Evolutionary conservation across 2,329 filamentous ascomycete genomes (phyloP).

Genomic region (Emergomyces pasteurianus): DNA sequence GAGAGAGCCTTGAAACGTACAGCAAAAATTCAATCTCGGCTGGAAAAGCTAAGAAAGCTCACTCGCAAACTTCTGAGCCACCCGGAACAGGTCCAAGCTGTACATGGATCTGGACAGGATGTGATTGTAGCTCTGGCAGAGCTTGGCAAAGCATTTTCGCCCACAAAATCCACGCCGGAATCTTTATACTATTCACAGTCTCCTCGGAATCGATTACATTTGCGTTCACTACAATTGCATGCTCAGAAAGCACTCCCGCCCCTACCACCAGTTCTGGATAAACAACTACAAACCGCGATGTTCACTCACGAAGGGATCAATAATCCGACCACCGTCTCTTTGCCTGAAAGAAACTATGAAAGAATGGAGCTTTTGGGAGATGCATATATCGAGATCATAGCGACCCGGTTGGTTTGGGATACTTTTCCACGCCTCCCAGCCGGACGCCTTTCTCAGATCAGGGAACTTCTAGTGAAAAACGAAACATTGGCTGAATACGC

Average conservation of each 20-base stretch:
- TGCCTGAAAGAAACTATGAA: conserved; percentile 53
- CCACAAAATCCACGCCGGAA: not conserved
- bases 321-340: conserved; percentile 8
- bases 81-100: conserved; percentile 8
- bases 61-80: conserved; percentile 14
- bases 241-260: conserved; percentile 10
- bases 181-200: not conserved
- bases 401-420: conserved; percentile 61
- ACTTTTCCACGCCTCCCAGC: conserved; percentile 55
- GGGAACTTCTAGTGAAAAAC: conserved; percentile 73
- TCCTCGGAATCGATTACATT: not conserved
- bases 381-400: conserved; percentile 67
- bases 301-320: conserved; percentile 53
- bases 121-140: conserved; percentile 12
- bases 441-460: conserved; percentile 61
- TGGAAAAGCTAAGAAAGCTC: conserved; percentile 13
- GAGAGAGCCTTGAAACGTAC: not conserved
- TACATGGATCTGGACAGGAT: conserved; percentile 10
- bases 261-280: conserved; percentile 50
- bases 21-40: conserved; percentile 9
- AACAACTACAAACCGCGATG: conserved; percentile 47
- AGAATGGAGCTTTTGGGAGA: conserved; percentile 82
- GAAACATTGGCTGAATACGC: conserved; percentile 61
- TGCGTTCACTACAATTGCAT: not conserved
- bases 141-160: conserved; percentile 14